Base-by-base conservation (phyloP, 2,329 filamentous ascomycete genomes). In the Blastomyces percursus region DNA sequence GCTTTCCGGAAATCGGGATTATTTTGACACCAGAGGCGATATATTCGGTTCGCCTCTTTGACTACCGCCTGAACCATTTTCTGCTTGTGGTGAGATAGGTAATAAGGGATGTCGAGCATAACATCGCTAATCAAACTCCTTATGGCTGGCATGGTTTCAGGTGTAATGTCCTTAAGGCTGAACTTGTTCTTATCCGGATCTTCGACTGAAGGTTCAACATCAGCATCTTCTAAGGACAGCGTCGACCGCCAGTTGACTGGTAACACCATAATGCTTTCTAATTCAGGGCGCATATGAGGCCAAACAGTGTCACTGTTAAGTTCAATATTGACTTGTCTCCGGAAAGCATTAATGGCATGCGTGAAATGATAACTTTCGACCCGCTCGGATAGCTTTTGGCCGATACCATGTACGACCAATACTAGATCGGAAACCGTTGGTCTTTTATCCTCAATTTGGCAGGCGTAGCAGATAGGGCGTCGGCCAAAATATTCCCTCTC, bases 341-440 rank as follows among this genome's bases (percentile, higher is more conserved):
- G 86, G 68, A 99, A 94, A 0, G 87, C 84, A 71, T 96, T 97
- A 72, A 97, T 93, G 5, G 91, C 90, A 73, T 97, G 93, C 0
- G 94, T 99, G 70, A 99, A 99, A 73, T 97, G 91, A 69, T 92
- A 99, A 69, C 91, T 96, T 74, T 97, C 93, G 64, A 97, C 90
- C 14, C 92, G 83, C 72, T 99, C 91, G 0, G 92, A 95, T 59
- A 97, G 82, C 73, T 99, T 97, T 73, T 99, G 94, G 0, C 94
- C 94, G 66, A 99, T 97, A 1, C 94, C 94, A 70, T 99, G 94
- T 52, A 94, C 89, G 11, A 97, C 90, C 4, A 99, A 81, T 1
- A 97, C 84, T 8, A 99, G 79, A 71, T 99, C 94, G 0, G 89
- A 93, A 5, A 96, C 89, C 64, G 86, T 85, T 1, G 86, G 86